A percentile compares a stretch with the other conserved stretches of the same genome.
phyloP scores from a whole-genome alignment of 352 stramenopile genomes.

The Blastocystis sp. region DNA sequence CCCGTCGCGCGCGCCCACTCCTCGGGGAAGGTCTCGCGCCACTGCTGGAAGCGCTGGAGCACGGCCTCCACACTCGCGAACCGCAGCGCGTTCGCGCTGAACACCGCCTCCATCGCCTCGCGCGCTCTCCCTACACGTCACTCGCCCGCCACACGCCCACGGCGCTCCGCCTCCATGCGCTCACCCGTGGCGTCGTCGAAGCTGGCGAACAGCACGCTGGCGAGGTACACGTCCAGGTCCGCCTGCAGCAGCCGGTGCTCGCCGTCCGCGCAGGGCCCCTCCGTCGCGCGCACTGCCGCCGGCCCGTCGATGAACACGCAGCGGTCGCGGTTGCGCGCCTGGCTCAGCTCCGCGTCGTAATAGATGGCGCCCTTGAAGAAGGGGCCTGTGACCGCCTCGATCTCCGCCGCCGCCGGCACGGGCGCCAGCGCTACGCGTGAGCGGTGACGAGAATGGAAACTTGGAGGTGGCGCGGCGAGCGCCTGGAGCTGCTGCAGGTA shows the following conservation, averaged over 20 bases:
- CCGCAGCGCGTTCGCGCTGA: too few relatives aligned
- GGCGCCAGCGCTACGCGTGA: not conserved
- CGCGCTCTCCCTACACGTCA: not conserved
- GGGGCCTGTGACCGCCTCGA: not conserved
- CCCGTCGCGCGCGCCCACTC: too few relatives aligned
- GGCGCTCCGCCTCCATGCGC: not conserved
- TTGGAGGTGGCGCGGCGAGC: not conserved
- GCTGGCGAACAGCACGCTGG: slow-evolving; percentile 26
- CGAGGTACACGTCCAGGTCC: slow-evolving; percentile 8
- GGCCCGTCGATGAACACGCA: slow-evolving; percentile 47
- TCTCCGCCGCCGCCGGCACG: not conserved
- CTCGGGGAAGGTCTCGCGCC: slow-evolving; percentile 2
- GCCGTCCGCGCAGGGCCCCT: not conserved
- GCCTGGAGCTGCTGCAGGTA: slow-evolving; percentile 16
- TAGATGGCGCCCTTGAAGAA: slow-evolving; percentile 19
- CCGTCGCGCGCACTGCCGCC: slow-evolving; percentile 4
- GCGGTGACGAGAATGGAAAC: not conserved
- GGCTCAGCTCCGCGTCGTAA: slow-evolving; percentile 20
- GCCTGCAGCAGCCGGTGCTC: slow-evolving; percentile 19
- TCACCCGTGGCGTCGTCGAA: not conserved
- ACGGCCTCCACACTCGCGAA: too few relatives aligned
- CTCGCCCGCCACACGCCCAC: too few relatives aligned
- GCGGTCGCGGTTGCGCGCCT: slow-evolving; percentile 30
- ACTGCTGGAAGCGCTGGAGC: slow-evolving; percentile 19
- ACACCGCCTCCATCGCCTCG: too few relatives aligned